A percentile compares a stretch with the other conserved stretches of the same genome.
These are phyloP conservation scores for Pontederia paniculata DNA, from an alignment of 176 grass and related monocot genomes.

Conservation along the genomic window DNA sequence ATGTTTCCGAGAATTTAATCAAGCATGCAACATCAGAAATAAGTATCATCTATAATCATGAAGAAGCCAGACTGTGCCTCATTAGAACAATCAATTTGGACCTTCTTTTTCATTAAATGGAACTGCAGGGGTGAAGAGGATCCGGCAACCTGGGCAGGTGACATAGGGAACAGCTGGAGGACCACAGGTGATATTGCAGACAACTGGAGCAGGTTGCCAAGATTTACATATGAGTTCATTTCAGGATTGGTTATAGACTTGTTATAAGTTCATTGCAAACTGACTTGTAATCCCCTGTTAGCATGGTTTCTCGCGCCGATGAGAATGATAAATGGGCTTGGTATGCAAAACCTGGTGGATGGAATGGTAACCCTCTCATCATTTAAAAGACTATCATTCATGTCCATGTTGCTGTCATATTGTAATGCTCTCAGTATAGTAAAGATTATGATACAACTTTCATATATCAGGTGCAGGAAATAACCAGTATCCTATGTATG, in stretches of 20 bases:
- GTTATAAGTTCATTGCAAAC: background rate
- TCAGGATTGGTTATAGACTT: too few species aligned
- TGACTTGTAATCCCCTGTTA: background rate
- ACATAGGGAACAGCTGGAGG: slow-evolving; percentile 92
- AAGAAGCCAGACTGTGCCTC: background rate
- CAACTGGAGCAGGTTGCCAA: slow-evolving; percentile 60
- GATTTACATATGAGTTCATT: background rate
- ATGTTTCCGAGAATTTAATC: too few species aligned
- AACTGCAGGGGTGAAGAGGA: slow-evolving; percentile 49
- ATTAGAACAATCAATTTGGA: background rate
- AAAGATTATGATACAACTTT: background rate
- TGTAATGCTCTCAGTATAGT: background rate
- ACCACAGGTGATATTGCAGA: slow-evolving; percentile 80
- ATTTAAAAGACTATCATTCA: too few species aligned
- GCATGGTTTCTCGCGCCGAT: slow-evolving; percentile 40
- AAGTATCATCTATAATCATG: background rate
- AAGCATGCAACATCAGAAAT: too few species aligned
- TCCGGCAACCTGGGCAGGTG: slow-evolving; percentile 77
- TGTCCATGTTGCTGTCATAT: background rate
- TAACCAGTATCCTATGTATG: background rate
- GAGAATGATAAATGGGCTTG: slow-evolving; percentile 88
- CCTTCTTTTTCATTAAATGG: too few species aligned
- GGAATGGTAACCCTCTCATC: background rate
- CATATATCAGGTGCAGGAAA: background rate
- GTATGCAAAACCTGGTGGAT: slow-evolving; percentile 74